Evolutionary conservation across 2,329 filamentous ascomycete genomes (phyloP), one percentile per base, ranked within the genome.

Genomic region (Pyrenophora tritici-repentis): DNA sequence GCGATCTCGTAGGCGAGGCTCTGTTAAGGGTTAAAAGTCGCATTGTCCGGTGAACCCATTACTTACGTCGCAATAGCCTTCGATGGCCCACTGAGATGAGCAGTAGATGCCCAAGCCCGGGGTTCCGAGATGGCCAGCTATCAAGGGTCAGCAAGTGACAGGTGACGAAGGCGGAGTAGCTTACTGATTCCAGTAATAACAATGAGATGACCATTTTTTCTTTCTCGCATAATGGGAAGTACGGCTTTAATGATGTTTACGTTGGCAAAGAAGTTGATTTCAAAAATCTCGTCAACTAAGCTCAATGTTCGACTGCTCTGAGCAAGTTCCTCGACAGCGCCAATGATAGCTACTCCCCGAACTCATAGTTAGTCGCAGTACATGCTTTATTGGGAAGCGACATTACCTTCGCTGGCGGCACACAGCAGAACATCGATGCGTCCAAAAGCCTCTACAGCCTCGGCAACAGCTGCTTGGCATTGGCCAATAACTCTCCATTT

Each of bases 241-340:
- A 86, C 82, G 12, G 92, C 89, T 73, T 94, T 95, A 78, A 97
- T 95, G 70, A 96, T 90, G 75, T 97, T 97, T 72, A 97, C 88
- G 50, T 95, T 91, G 1, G 90, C 91, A 73, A 97, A 97, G 79
- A 95, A 97, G 65, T 96, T 91, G 57, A 86, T 86, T 73, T 97
- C 93, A 71, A 97, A 97, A 72, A 97, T 93, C 67, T 96, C 90
- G 55, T 89, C 85, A 31, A 95, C 87, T 14, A 97, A 82, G 51
- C 87, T 91, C 61, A 87, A 83, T 1, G 90, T 91, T 36, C 86
- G 83, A 4, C 82, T 81, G 18, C 82, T 87, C 24, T 89, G 88
- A 1, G 87, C 86, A 20, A 97, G 79, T 73, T 99, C 94, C 75
- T 97, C 94, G 6, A 97, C 88, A 0, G 91, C 89, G 34, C 93